phyloP scores from a whole-genome alignment of 495 filamentous ascomycete species.

The Neurospora tetraspora region DNA sequence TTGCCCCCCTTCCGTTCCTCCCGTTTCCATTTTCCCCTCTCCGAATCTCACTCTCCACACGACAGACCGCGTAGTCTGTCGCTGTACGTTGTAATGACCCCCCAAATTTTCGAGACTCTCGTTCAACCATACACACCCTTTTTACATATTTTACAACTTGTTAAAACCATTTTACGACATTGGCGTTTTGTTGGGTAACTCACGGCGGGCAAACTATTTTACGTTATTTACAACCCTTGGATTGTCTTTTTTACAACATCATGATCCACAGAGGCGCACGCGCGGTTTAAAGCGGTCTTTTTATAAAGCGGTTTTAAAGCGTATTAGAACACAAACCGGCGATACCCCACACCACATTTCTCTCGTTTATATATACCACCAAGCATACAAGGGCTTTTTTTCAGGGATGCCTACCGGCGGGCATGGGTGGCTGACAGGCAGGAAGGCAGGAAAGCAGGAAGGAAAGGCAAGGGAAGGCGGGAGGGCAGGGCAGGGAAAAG shows the following conservation, averaged over 20 bases:
- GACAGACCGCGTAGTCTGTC: background rate
- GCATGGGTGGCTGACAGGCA: background rate
- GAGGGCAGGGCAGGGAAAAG: background rate
- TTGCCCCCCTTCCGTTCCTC: background rate
- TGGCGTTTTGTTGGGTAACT: background rate
- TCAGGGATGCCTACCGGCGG: background rate
- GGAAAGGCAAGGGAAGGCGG: background rate
- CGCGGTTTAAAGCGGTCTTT: background rate
- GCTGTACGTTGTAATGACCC: background rate
- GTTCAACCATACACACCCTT: background rate
- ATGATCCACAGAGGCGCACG: background rate
- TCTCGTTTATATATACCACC: background rate
- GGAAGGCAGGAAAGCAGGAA: background rate
- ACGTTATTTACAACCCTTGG: background rate
- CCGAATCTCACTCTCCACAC: background rate
- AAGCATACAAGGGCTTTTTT: background rate
- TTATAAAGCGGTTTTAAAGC: background rate
- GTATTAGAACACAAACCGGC: background rate
- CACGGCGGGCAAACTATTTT: background rate
- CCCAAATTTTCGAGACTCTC: background rate
- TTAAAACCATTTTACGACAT: background rate
- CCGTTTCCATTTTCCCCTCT: background rate
- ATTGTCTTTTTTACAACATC: background rate
- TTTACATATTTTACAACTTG: background rate
- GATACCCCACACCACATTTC: background rate